Evolutionary conservation across 805 yeast genomes (phyloP), one percentile per base, ranked within the genome.

Genomic region (Wickerhamomyces xylosicus): DNA sequence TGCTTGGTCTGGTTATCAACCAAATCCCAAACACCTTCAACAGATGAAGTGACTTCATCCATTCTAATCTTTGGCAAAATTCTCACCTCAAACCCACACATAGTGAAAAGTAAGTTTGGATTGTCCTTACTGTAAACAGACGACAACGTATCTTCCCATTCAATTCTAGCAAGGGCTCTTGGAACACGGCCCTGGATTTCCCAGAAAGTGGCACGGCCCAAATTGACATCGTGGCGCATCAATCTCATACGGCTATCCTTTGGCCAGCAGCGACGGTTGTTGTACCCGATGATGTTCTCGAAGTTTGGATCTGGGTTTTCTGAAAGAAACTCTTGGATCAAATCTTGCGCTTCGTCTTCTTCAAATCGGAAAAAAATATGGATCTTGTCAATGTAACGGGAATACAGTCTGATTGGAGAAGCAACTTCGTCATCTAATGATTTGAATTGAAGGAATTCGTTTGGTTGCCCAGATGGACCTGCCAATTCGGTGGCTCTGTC

Each of bases 71-170:
- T 85, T 3, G 98, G 98, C 34, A 85, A 57, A 22, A 92, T 80
- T 40, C 98, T 66, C 1, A 92, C 81, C 53, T 92, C 98, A 63
- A 92, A 92, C 0, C 98, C 99, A 59, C 92, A 81, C 89, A 92
- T 84, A 1, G 92, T 72, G 50, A 90, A 86, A 25, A 90, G 62
- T 42, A 92, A 56, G 48, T 90, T 94, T 7, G 96, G 90, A 53
- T 92, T 92, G 43, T 89, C 95, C 40, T 72, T 74, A 15, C 95
- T 84, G 58, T 90, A 92, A 2, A 92, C 95, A 0, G 96, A 85
- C 0, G 87, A 89, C 48, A 78, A 69, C 0, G 95, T 68, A 38
- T 78, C 80, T 28, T 74, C 80, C 96, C 97, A 90, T 35, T 71
- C 72, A 14, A 90, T 63, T 2, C 75, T 62, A 0, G 89, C 78